phyloP scores from a whole-genome alignment of 305 asterid genomes.

The Solanum hybrid region DNA sequence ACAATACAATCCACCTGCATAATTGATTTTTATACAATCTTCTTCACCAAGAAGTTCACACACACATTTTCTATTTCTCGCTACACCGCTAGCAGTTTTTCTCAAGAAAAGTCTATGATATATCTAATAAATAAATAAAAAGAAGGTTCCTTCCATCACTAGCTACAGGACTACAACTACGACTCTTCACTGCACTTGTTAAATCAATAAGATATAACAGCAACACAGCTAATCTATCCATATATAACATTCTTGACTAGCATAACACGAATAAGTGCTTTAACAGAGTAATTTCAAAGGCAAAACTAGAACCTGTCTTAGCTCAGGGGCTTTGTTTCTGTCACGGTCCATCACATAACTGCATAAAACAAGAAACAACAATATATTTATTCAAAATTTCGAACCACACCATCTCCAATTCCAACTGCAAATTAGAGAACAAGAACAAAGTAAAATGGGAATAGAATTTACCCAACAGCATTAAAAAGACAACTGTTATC shows the following conservation, averaged over 20 bases:
- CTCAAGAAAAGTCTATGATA: background rate
- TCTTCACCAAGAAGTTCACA: background rate
- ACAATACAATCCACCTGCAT: background rate
- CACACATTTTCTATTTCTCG: background rate
- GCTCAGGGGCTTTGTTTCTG: slow-evolving; percentile 66
- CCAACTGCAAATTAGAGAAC: background rate
- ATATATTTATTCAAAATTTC: background rate
- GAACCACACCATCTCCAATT: background rate
- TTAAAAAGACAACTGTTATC: slow-evolving; percentile 95
- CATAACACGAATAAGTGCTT: background rate
- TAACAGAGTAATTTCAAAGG: background rate
- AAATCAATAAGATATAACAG: background rate
- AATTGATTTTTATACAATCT: background rate
- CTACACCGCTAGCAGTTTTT: background rate
- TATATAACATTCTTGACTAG: background rate
- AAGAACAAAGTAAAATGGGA: slow-evolving; percentile 3
- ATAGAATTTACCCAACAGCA: slow-evolving; percentile 74
- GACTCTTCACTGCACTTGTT: background rate
- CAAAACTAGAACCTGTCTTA: slow-evolving; percentile 60
- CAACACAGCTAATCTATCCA: background rate
- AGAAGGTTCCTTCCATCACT: background rate
- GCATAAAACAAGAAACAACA: slow-evolving; percentile 17
- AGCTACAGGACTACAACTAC: background rate
- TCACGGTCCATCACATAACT: slow-evolving; percentile 93
- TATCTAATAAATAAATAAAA: background rate